phyloP scores from a whole-genome alignment of 176 grass and related monocot species.

The Ananas comosus region DNA sequence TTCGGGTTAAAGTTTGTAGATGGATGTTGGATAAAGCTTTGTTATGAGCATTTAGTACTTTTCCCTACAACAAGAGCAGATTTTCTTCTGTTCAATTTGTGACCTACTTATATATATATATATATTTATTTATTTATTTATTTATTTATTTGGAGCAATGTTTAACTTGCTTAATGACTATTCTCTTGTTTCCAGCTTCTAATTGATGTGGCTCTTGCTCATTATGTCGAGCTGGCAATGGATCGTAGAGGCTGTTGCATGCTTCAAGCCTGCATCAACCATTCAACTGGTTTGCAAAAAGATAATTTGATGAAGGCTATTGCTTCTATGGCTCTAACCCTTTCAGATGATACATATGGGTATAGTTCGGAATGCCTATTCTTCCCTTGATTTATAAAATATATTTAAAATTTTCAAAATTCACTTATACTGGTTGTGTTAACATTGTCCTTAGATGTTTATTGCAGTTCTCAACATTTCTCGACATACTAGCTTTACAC shows the following conservation, averaged over 20 bases:
- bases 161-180: neutral
- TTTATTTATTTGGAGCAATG: slow-evolving; percentile 12
- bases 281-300: slow-evolving; percentile 50
- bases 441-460: neutral
- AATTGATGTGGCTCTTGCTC: slow-evolving; percentile 45
- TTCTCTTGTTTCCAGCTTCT: slow-evolving; percentile 53
- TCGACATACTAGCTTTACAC: neutral
- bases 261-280: slow-evolving; percentile 71
- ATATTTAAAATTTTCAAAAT: neutral
- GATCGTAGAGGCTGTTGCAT: slow-evolving; percentile 77
- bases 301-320: slow-evolving; percentile 39
- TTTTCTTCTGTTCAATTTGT: too few species aligned
- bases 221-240: slow-evolving; percentile 65
- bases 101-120: too few species aligned
- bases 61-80: too few species aligned
- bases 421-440: neutral
- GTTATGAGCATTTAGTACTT: neutral
- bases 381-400: neutral
- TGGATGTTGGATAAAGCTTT: neutral
- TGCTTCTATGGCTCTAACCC: slow-evolving; percentile 35
- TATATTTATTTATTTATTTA: too few species aligned
- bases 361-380: slow-evolving; percentile 19
- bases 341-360: slow-evolving; percentile 77
- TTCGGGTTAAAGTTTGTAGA: too few species aligned
- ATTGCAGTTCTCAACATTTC: neutral